Evolutionary conservation across 345 rosid species (phyloP).

Genomic region (Eucalyptus coolabah): DNA sequence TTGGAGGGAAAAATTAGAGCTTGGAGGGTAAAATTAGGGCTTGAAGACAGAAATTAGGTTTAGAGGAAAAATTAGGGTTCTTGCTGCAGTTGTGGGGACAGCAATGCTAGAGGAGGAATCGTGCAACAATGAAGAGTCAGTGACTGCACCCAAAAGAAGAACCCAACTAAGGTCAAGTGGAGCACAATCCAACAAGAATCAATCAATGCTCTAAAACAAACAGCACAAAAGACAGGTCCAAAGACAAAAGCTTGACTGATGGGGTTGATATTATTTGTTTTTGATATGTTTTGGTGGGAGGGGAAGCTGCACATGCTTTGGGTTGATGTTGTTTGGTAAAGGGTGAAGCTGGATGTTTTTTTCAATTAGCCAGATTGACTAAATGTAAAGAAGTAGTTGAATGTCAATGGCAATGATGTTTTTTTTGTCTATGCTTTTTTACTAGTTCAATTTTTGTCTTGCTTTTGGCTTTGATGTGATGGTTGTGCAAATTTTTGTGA

Average conservation of each 20-base stretch:
- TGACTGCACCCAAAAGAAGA: neutral
- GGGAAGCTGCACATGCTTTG: neutral
- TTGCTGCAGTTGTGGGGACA: neutral
- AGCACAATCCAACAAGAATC: neutral
- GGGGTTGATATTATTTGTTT: neutral
- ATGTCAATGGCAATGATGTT: neutral
- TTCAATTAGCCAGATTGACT: neutral
- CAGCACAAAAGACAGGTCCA: neutral
- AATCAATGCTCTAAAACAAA: neutral
- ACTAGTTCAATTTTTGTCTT: neutral
- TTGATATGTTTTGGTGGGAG: neutral
- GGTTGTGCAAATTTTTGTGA: neutral
- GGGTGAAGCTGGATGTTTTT: neutral
- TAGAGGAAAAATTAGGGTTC: neutral
- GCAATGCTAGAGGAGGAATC: neutral
- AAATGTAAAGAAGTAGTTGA: neutral
- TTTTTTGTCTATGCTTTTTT: neutral
- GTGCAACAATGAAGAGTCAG: neutral
- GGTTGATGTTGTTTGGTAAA: neutral
- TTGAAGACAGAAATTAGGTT: fast-evolving
- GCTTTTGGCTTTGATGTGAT: neutral
- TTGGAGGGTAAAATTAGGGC: neutral
- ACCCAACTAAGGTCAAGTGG: neutral
- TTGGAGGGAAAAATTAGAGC: neutral
- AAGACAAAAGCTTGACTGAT: neutral